A percentile compares a stretch with the other conserved stretches of the same genome.
These are phyloP conservation scores for Lablab purpureus DNA, from an alignment of 306 rosid species.

Conservation along the genomic window DNA sequence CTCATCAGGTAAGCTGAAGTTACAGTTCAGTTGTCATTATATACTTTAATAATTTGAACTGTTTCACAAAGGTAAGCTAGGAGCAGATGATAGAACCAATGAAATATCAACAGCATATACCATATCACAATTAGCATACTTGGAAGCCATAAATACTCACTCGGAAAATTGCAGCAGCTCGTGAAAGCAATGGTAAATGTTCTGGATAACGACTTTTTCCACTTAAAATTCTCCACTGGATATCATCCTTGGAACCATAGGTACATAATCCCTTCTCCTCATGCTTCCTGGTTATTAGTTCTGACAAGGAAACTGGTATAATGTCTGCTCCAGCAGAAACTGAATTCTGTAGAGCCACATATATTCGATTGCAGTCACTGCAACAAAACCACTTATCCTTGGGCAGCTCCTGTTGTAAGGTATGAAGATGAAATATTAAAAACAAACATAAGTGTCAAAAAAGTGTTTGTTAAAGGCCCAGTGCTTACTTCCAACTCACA, in stretches of 20 bases:
- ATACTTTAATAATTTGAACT: conserved; percentile 23
- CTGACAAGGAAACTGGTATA: conserved; percentile 67
- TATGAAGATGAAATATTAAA: conserved; percentile 38
- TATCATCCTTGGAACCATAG: conserved; percentile 62
- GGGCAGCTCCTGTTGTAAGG: conserved; percentile 80
- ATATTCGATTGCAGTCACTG: conserved; percentile 81
- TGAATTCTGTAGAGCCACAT: conserved; percentile 69
- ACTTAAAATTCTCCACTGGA: conserved; percentile 92
- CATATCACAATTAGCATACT: conserved; percentile 15
- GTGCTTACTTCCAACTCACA: conserved; percentile 85
- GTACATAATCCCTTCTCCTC: conserved; percentile 69
- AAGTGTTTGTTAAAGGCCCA: conserved; percentile 30
- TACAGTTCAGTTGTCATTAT: not conserved
- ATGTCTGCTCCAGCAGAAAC: conserved; percentile 73
- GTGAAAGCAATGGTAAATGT: conserved; percentile 91
- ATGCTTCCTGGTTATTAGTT: conserved; percentile 71
- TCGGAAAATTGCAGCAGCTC: conserved; percentile 93
- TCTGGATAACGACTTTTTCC: conserved; percentile 94
- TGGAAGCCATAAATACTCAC: conserved; percentile 60
- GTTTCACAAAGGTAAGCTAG: conserved; percentile 10
- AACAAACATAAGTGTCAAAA: conserved; percentile 34
- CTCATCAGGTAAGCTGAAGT: not conserved
- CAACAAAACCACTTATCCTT: conserved; percentile 99
- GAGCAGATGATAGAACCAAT: conserved; percentile 15
- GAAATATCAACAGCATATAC: not conserved